A percentile compares a stretch with the other conserved stretches of the same genome.
These are phyloP conservation scores for Arachis monticola DNA, from an alignment of 331 rosid genomes.

Conservation along the genomic window DNA sequence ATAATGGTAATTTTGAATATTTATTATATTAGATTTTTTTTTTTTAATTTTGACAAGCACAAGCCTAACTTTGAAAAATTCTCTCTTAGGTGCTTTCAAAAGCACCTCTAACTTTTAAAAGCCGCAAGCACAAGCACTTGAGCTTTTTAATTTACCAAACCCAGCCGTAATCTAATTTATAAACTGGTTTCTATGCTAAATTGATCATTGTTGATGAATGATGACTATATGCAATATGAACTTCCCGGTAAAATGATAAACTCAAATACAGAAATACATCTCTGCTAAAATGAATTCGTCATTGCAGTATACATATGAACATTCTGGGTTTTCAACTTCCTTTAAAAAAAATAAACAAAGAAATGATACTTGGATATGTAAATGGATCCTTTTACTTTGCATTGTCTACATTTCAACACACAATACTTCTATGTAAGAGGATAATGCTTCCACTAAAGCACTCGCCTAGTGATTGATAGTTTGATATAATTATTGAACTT, in stretches of 20 bases:
- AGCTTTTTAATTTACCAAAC: too few relatives aligned
- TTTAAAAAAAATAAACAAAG: not conserved
- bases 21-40: too few relatives aligned
- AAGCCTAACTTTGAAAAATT: too few relatives aligned
- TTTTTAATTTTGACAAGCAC: too few relatives aligned
- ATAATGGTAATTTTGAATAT: too few relatives aligned
- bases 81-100: too few relatives aligned
- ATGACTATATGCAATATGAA: not conserved
- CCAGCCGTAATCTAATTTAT: not conserved
- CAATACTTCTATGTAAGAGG: too few relatives aligned
- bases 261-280: not conserved
- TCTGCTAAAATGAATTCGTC: not conserved
- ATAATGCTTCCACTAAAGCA: not conserved
- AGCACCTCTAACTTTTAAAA: too few relatives aligned
- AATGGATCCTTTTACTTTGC: not conserved
- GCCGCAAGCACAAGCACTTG: too few relatives aligned
- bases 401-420: not conserved
- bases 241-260: not conserved
- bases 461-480: not conserved
- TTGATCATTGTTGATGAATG: not conserved
- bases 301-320: not conserved
- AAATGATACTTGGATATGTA: not conserved
- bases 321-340: not conserved
- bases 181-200: not conserved
- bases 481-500: not conserved